Evolutionary conservation across 2,329 filamentous ascomycete species (phyloP), one percentile per base, ranked within the genome.

Genomic region (Calonectria hongkongensis): DNA sequence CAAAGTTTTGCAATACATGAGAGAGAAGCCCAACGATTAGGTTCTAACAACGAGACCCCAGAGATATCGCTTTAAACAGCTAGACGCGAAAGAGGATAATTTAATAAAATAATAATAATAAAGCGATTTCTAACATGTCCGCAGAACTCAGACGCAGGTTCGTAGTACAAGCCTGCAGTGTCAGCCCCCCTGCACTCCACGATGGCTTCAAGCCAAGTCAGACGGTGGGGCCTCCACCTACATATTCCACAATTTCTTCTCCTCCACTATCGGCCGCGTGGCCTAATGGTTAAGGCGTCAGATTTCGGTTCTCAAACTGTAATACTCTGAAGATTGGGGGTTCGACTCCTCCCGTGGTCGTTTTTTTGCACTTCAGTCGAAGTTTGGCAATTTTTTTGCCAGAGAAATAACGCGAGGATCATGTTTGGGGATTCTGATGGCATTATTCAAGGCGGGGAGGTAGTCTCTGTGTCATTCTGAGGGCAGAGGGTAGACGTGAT

Each of bases 211-310:
- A 12, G 7, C 30, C 4, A 48, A n/a, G 8, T 9, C 45, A 4
- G 43, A 2, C 7, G 15, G 33, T 60, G 54, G 21, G 8, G 21
- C 3, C 2, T 1, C n/a, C 33, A 18, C 33, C 36, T 27, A 60
- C 39, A 60, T 60, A 16, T 15, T 18, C 15, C 7, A 25, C 54
- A 60, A 60, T 27, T 41, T 10, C 13, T 41, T 18, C 33, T 27
- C 8, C 13, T 39, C 12, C 21, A 27, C 54, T 33, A 60, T 41
- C 33, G 54, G 54, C 54, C 54, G 54, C 54, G 54, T 60, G 54
- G 54, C 54, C 54, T 60, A 60, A 60, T 60, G 54, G 54, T 33
- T 60, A 60, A 60, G 54, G 54, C 54, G 54, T 60, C 54, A 60
- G 54, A 60, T 60, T 60, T 60, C 54, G 54, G 54, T 60, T 60